These are phyloP conservation scores for Aspergillus unguis DNA, from an alignment of 2,329 filamentous ascomycete genomes.

Conservation along the genomic window DNA sequence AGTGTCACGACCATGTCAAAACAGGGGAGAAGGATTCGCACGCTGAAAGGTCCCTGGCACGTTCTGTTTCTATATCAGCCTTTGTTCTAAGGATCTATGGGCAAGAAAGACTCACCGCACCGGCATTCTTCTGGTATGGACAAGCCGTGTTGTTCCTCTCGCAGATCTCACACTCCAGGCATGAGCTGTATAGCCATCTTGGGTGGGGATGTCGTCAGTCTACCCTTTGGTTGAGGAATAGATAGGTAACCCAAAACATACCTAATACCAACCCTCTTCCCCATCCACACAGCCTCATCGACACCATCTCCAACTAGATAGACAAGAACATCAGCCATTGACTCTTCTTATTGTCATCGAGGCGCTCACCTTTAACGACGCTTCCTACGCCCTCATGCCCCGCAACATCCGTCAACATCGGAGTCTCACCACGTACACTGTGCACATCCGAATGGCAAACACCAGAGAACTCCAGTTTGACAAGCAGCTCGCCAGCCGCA, in stretches of 20 bases:
- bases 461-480: slow-evolving; percentile 48
- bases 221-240: too few relatives aligned
- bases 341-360: neutral
- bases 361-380: slow-evolving; percentile 33
- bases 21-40: slow-evolving; percentile 10
- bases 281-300: slow-evolving; percentile 28
- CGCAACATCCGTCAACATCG: slow-evolving; percentile 45
- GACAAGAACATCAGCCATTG: neutral
- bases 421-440: slow-evolving; percentile 43
- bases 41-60: slow-evolving; percentile 39
- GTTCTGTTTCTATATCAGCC: slow-evolving; percentile 22
- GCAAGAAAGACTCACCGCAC: slow-evolving; percentile 24
- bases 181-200: slow-evolving; percentile 40
- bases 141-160: slow-evolving; percentile 38
- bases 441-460: slow-evolving; percentile 50
- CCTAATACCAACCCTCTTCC: slow-evolving; percentile 32
- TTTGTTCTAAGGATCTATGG: neutral
- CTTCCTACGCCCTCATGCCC: slow-evolving; percentile 48
- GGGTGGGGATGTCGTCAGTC: too few relatives aligned
- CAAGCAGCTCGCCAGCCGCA: slow-evolving; percentile 40
- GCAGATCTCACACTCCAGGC: slow-evolving; percentile 38
- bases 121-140: slow-evolving; percentile 38
- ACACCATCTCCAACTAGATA: slow-evolving; percentile 27
- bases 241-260: neutral
- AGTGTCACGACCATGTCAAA: neutral